phyloP scores from a whole-genome alignment of 2,329 filamentous ascomycete species.

The Thermothelomyces thermophilus region DNA sequence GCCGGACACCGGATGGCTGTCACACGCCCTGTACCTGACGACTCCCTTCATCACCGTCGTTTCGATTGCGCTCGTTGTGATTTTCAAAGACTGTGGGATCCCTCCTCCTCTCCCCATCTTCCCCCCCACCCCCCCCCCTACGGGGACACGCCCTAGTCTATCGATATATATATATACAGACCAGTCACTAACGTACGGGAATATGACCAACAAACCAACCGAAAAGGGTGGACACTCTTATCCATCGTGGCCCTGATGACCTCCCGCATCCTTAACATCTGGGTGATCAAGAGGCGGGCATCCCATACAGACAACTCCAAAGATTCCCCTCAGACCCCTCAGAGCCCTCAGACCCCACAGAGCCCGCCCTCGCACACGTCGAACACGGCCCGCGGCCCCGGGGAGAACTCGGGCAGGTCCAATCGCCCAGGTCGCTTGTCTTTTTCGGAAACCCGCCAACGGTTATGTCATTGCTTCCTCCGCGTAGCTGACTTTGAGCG shows the following conservation, averaged over 20 bases:
- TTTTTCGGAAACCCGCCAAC: background rate
- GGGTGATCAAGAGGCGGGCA: constrained; percentile 46
- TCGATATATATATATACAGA: too few relatives aligned
- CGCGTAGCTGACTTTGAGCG: constrained; percentile 32
- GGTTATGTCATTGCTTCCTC: background rate
- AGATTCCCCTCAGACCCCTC: too few relatives aligned
- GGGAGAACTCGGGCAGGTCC: background rate
- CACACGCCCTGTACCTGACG: constrained; percentile 43
- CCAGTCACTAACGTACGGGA: too few relatives aligned
- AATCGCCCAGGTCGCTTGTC: constrained; percentile 3
- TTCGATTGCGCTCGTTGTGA: constrained; percentile 38
- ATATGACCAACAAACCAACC: background rate
- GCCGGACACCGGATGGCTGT: constrained; percentile 38
- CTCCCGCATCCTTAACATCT: constrained; percentile 50
- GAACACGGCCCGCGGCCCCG: background rate
- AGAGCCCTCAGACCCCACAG: background rate
- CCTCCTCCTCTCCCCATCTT: background rate
- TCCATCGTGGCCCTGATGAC: constrained; percentile 44
- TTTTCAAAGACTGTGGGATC: constrained; percentile 40
- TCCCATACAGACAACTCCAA: constrained; percentile 21
- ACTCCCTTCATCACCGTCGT: constrained; percentile 41
- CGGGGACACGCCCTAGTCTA: too few relatives aligned
- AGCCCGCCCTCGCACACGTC: background rate
- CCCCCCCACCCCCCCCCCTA: background rate
- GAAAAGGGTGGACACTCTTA: constrained; percentile 45